Base-by-base conservation (phyloP, 257 asterid genomes). In the Vinca minor region DNA sequence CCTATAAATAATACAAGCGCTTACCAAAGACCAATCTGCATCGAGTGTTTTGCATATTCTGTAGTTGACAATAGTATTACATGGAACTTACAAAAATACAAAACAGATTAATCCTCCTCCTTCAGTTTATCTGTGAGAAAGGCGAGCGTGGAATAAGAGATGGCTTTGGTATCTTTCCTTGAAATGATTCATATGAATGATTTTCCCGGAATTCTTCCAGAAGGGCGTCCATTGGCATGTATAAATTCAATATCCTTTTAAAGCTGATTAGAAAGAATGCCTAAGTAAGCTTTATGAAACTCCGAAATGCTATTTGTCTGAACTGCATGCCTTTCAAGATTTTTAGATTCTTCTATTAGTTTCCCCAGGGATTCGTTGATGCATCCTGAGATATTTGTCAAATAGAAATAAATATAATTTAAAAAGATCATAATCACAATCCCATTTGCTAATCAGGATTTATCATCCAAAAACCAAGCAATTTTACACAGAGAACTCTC, bases 201-300 rank as follows among this genome's bases (percentile, higher is more conserved):
- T 77, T 87, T 71, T 87, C 95, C 64, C 82, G 71, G 56, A 83
- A 89, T 66, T 85, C 95, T 74, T 85, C 94, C 58, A 78, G 65
- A 63, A 89, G 94, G 31, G 77, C 63, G 26, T 85, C 97, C 83
- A 84, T 69, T 25, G 95, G 95, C 92, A 81, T 71, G 50, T 94
- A 78, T 34, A n/a, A n/a, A n/a, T n/a, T n/a, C n/a, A n/a, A n/a
- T n/a, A n/a, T n/a, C n/a, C n/a, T n/a, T n/a, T n/a, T n/a, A n/a
- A n/a, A n/a, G n/a, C n/a, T n/a, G n/a, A n/a, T n/a, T n/a, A n/a
- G n/a, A n/a, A n/a, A n/a, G n/a, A n/a, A n/a, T n/a, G n/a, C n/a
- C n/a, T n/a, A n/a, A n/a, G n/a, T 70, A 90, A 18, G 87, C 86
- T 61, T 82, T 85, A 71, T 71, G 85, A 71, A 89, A 82, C 56